Evolutionary conservation across 2,329 filamentous ascomycete species (phyloP).

Genomic region (Atkinsonella hypoxylon): DNA sequence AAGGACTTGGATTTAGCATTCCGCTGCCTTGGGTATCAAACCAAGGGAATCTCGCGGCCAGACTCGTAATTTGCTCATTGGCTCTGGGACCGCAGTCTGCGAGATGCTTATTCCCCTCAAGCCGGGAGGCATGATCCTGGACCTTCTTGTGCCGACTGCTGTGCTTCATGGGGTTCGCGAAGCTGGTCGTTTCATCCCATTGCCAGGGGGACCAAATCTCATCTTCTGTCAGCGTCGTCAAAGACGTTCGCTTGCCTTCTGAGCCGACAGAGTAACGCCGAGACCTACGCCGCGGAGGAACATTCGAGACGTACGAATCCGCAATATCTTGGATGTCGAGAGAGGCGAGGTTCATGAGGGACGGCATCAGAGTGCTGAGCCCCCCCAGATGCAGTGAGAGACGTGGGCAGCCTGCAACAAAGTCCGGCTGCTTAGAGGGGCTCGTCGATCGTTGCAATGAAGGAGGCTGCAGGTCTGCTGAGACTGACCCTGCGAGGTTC

Average conservation of each 20-base stretch:
- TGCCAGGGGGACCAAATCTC: not conserved
- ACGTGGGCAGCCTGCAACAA: constrained; percentile 13
- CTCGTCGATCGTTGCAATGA: constrained; percentile 8
- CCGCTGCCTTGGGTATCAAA: not conserved
- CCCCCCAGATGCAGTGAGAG: constrained; percentile 21
- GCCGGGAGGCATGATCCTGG: too few species aligned
- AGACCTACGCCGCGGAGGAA: not conserved
- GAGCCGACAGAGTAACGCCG: not conserved
- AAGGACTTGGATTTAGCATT: too few species aligned
- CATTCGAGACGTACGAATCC: not conserved
- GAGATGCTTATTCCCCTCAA: too few species aligned
- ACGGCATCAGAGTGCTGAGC: constrained; percentile 14
- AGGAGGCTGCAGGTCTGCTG: not conserved
- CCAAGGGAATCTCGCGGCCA: not conserved
- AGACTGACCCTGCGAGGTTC: not conserved
- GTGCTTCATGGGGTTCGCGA: not conserved
- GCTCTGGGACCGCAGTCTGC: not conserved
- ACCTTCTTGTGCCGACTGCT: too few species aligned
- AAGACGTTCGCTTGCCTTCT: constrained; percentile 1
- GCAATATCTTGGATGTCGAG: not conserved
- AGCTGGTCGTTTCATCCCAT: not conserved
- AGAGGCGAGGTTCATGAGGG: constrained; percentile 13
- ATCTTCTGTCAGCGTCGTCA: not conserved
- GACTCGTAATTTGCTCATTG: not conserved
- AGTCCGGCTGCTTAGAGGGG: not conserved